Base-by-base conservation (phyloP, 495 filamentous ascomycete species). In the Filosporella fistucella region DNA sequence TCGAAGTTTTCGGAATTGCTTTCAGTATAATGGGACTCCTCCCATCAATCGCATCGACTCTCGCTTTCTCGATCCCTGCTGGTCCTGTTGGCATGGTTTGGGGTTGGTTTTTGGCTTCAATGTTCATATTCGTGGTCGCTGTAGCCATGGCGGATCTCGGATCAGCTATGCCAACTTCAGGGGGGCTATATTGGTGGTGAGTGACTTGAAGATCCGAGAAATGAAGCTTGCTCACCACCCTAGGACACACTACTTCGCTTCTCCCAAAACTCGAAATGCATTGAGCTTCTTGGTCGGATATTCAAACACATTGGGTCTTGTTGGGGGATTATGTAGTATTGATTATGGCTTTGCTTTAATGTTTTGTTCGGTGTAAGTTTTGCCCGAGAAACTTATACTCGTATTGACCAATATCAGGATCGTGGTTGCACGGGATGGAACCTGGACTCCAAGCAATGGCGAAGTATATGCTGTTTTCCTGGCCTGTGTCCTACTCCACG, bases 11-110 rank as follows among this genome's bases (percentile, higher is more conserved):
- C 51, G 82, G 80, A 17, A 82, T 87, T 45, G 82, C 82, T 0
- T 87, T 87, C 54, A 79, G 74, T 53, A 87, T 87, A 47, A 87
- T 87, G 80, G 81, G 81, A 8, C 64, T 87, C 9, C 63, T 87
- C n/a, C 81, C 81, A 0, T 85, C 81, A 2, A 85, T 87, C 52
- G 81, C 82, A 3, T 76, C 75, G 11, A 85, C 80, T 0, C 62
- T 87, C 18, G 59, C 78, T 2, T 87, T 84, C 52, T 82, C 78
- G 1, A 68, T 85, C 39, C 81, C 83, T 5, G 77, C 82, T 23
- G 83, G 83, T 1, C 82, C 83, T 0, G 80, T 73, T 1, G 83
- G 81, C 6, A 83, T 87, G 74, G 79, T 85, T 52, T 87, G 83
- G 82, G 76, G 78, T 22, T 86, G 82, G 82, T 76, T 86, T 35